Base-by-base conservation (phyloP, 148 eudicot genomes). In the Rhododendron henanense region DNA sequence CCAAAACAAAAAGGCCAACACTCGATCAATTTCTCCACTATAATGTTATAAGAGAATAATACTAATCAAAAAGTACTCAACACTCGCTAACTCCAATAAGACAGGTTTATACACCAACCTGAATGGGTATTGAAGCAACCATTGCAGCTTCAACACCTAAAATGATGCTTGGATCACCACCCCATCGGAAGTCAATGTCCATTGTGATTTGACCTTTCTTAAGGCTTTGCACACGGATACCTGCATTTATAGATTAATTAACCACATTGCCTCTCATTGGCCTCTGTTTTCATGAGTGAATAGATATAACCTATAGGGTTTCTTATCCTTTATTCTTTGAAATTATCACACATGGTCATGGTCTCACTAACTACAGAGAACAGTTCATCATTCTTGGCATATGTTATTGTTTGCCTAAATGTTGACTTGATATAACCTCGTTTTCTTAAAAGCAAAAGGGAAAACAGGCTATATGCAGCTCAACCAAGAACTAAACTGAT, bases 131-230 rank as follows among this genome's bases (percentile, higher is more conserved):
- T 45, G 96, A 94, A 79, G 98, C 99, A 91, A 97, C 92, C 73
- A 84, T 90, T 79, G 95, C 99, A 88, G 99, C 98, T 90, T 94
- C 93, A 85, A 95, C 93, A 79, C 91, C 96, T 84, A 97, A 86
- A 39, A 97, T 79, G 67, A 97, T 97, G 89, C 89, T 95, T 44
- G 98, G 98, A 86, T 97, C 94, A 82, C 99, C 99, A 83, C 99
- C 99, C 99, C 99, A 97, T 65, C 95, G 92, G 79, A 97, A 88
- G 90, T 97, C 98, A 83, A 97, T 93, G 86, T 97, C 99, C 99
- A 97, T 95, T 44, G 92, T 95, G 79, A 97, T 91, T 91, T 95
- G 99, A 87, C 95, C 91, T 89, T 93, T 87, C 90, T 95, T 92
- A 81, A 94, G 94, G 92, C 98, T 97, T 90, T 97, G 99, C 88